Evolutionary conservation across 768 basidiomycete species (phyloP).

Genomic region (Ramaria sp.): DNA sequence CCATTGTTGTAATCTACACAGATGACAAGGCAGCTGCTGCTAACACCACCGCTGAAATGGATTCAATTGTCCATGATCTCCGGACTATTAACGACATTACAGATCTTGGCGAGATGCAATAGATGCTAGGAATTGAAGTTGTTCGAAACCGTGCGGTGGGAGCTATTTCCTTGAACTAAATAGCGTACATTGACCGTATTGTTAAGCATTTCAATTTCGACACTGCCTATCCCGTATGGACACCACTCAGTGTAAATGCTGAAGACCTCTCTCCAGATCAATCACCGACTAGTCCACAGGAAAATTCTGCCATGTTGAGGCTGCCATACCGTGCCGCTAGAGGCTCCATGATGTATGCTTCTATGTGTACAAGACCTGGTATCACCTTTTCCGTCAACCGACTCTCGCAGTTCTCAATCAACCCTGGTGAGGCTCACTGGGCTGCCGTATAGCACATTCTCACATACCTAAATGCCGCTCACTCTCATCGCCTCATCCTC

Average conservation of each 20-base stretch:
- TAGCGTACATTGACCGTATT: constrained; percentile 22
- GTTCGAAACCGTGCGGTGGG: constrained; percentile 11
- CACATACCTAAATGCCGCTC: constrained; percentile 1
- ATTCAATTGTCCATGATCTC: constrained; percentile 8
- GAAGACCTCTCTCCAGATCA: background rate
- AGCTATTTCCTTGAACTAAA: constrained; percentile 15
- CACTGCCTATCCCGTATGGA: constrained; percentile 16
- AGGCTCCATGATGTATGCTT: constrained; percentile 15
- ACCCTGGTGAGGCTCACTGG: background rate
- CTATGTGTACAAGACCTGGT: constrained; percentile 8
- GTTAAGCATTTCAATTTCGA: constrained; percentile 20
- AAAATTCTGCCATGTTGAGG: background rate
- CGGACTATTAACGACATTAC: constrained; percentile 10
- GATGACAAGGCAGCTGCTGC: constrained; percentile 5
- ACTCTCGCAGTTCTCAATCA: constrained; percentile 4
- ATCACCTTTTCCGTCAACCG: constrained; percentile 8
- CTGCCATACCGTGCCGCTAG: background rate
- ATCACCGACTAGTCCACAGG: background rate
- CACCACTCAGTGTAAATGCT: constrained; percentile 23
- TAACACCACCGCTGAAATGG: background rate
- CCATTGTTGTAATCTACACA: constrained; percentile 10
- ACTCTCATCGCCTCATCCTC: constrained; percentile 13
- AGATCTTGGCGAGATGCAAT: constrained; percentile 11
- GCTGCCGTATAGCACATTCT: constrained; percentile 4
- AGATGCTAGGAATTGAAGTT: constrained; percentile 23